Evolutionary conservation across 2,329 filamentous ascomycete genomes (phyloP).

Genomic region (Monosporascus sp.): DNA sequence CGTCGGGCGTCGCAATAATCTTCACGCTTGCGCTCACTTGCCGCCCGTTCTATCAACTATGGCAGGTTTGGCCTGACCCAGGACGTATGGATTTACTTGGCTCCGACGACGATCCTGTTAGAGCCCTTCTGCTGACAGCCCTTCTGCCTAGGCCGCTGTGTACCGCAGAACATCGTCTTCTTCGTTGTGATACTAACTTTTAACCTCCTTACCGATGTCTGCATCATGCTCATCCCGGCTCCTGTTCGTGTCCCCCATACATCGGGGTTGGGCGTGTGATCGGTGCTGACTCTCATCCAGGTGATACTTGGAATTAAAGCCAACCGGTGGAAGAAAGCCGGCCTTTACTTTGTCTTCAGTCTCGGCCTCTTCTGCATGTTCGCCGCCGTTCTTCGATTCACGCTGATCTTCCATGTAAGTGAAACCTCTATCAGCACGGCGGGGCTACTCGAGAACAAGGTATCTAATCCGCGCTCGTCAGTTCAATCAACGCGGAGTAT

Average conservation of each 20-base stretch:
- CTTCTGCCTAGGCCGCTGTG: conserved; percentile 1
- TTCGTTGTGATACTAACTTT: conserved; percentile 5
- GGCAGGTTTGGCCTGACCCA: conserved; percentile 31
- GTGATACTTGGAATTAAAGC: conserved; percentile 2
- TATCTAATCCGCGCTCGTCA: conserved; percentile 12
- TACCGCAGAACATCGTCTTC: conserved; percentile 5
- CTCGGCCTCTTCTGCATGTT: conserved; percentile 8
- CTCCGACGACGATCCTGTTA: neutral
- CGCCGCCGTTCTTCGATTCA: conserved; percentile 4
- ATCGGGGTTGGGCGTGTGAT: neutral
- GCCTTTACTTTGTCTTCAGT: conserved; percentile 3
- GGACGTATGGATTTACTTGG: conserved; percentile 23
- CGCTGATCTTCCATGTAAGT: conserved; percentile 6
- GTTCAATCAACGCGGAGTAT: conserved; percentile 25
- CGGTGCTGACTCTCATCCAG: neutral
- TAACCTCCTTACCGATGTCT: conserved; percentile 6
- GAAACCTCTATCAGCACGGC: neutral
- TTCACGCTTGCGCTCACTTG: conserved; percentile 25
- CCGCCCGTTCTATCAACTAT: conserved; percentile 27
- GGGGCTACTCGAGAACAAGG: conserved; percentile 15
- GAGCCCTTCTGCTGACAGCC: conserved; percentile 1
- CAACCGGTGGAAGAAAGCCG: conserved; percentile 1
- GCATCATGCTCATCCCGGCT: conserved; percentile 6
- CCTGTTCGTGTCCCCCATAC: conserved; percentile 1
- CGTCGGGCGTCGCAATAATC: conserved; percentile 20